Percentiles rank a stretch among this genome's conserved stretches.
Evolutionary conservation across 2,329 filamentous ascomycete genomes (phyloP).

Genomic region (Penicillium sclerotigenum): DNA sequence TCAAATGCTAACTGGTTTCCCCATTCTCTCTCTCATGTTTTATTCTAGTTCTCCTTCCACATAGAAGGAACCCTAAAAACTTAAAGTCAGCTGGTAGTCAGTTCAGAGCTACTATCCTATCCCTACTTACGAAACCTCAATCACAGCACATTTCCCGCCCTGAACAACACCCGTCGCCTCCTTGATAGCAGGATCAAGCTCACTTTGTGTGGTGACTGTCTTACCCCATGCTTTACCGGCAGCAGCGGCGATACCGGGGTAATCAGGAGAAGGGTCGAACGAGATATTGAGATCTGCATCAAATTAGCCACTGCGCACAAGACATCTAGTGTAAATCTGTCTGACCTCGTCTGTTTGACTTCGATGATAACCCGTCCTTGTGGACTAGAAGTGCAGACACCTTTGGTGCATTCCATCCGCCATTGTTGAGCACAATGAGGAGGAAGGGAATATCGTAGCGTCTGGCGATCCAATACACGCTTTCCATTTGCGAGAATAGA

Average conservation of each 20-base stretch:
- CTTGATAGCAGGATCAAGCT: constrained; percentile 52
- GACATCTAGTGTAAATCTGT: neutral
- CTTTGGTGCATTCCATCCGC: constrained; percentile 58
- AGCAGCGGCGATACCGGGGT: constrained; percentile 62
- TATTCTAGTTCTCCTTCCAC: constrained; percentile 14
- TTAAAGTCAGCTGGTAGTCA: neutral
- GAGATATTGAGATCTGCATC: constrained; percentile 58
- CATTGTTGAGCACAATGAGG: constrained; percentile 65
- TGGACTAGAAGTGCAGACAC: constrained; percentile 60
- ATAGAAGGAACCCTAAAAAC: constrained; percentile 17
- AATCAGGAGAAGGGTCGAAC: constrained; percentile 61
- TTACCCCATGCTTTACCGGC: constrained; percentile 55
- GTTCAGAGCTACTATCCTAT: no score
- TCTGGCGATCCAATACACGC: constrained; percentile 65
- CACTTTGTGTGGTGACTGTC: constrained; percentile 50
- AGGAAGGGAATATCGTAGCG: constrained; percentile 62
- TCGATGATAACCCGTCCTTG: constrained; percentile 57
- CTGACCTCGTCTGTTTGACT: constrained; percentile 45
- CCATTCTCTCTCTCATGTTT: neutral
- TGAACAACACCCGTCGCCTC: constrained; percentile 56
- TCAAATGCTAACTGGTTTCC: neutral
- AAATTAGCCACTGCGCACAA: constrained; percentile 22
- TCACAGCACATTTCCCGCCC: constrained; percentile 53
- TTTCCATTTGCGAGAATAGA: constrained; percentile 61
- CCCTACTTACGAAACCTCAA: constrained; percentile 46